Conservation (phyloP, 106 monocot genomes). For the Gastrodia elata region DNA sequence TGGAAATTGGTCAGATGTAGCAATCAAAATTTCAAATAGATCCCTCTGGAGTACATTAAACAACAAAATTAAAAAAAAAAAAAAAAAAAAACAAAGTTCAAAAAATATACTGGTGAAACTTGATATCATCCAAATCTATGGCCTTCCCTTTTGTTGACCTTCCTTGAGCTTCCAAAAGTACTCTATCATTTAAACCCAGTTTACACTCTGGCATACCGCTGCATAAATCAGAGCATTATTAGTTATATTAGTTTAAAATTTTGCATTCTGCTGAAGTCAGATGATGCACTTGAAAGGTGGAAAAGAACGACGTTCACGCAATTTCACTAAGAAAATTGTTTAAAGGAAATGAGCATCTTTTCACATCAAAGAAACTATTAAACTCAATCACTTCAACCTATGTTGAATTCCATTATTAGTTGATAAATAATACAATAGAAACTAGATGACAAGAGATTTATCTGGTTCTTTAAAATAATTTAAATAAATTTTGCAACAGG, state of each 20-base stretch:
- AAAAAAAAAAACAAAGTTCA: not conserved
- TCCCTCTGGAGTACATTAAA: not conserved
- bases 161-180: conserved; percentile 95
- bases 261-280: not conserved
- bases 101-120: conserved; percentile 79
- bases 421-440: too few species aligned
- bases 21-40: not conserved
- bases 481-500: too few species aligned
- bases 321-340: too few species aligned
- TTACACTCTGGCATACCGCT: conserved; percentile 99
- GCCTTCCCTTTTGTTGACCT: conserved; percentile 93
- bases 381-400: too few species aligned
- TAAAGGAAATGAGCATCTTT: too few species aligned
- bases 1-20: not conserved
- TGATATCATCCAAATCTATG: conserved; percentile 96
- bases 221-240: conserved; percentile 15
- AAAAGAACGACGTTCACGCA: too few species aligned
- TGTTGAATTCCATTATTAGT: too few species aligned
- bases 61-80: not conserved
- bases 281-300: not conserved
- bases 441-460: too few species aligned
- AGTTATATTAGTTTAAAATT: not conserved
- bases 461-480: too few species aligned
- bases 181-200: conserved; percentile 88
- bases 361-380: too few species aligned